Conservation (phyloP, 345 rosid species). For the Citrus trifoliata region DNA sequence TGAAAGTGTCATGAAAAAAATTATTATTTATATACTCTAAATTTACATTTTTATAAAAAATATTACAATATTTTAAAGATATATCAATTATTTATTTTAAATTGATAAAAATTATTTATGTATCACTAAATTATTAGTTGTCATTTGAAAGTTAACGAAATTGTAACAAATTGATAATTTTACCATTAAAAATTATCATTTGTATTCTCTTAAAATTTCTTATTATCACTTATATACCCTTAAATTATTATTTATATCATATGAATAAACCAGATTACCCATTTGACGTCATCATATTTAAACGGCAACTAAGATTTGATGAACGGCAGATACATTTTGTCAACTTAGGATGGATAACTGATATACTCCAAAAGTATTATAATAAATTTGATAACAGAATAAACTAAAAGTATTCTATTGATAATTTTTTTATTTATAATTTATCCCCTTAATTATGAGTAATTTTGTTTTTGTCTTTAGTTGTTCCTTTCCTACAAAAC, state of each 20-base stretch:
- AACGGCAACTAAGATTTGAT: no score
- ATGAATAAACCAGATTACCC: accelerated
- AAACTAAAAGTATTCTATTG: no score
- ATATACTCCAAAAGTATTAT: no score
- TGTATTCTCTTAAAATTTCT: accelerated
- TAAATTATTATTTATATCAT: no score
- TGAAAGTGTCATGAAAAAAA: accelerated
- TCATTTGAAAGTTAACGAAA: accelerated
- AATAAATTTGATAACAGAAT: no score
- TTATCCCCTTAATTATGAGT: neutral
- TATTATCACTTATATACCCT: no score
- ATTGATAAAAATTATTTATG: accelerated
- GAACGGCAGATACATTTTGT: accelerated
- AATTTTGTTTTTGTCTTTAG: neutral
- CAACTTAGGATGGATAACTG: accelerated
- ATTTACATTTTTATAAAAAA: accelerated
- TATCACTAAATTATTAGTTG: accelerated
- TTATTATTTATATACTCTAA: accelerated
- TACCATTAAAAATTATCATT: accelerated
- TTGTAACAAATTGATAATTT: accelerated
- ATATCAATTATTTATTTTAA: accelerated
- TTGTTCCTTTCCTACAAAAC: neutral
- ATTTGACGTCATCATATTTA: no score
- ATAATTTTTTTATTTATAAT: no score
- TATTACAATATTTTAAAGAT: no score